phyloP scores from a whole-genome alignment of 164 flowering plant genomes.

The Buxus sempervirens region DNA sequence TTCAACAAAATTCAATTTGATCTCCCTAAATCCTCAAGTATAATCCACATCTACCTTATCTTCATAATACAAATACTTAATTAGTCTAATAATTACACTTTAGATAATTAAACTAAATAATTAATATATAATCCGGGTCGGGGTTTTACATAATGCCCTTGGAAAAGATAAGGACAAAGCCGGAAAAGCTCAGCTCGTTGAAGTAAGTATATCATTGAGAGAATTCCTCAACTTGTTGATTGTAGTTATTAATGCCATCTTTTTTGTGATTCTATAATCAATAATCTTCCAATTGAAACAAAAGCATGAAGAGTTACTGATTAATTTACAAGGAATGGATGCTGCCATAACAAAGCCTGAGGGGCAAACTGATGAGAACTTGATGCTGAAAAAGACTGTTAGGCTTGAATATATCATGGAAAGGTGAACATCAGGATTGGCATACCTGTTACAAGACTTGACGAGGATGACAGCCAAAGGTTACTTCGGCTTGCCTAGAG shows the following conservation, averaged over 20 bases:
- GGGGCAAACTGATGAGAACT: conserved; percentile 44
- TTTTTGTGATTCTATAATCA: no score
- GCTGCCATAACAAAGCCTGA: conserved; percentile 64
- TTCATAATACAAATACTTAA: no score
- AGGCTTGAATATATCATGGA: conserved; percentile 84
- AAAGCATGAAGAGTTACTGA: conserved; percentile 58
- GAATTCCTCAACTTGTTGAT: no score
- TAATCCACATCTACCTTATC: no score
- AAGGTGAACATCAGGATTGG: conserved; percentile 96
- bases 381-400: conserved; percentile 75
- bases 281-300: conserved; percentile 62
- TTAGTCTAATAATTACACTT: no score
- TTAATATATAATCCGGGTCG: no score
- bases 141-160: no score
- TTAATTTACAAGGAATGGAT: conserved; percentile 65
- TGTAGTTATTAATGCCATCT: no score
- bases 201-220: conserved; percentile 37
- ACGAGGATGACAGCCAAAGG: conserved; percentile 72
- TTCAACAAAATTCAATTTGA: no score
- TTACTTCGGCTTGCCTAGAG: conserved; percentile 73
- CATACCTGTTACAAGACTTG: conserved; percentile 82
- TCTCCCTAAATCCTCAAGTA: no score
- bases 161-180: conserved; percentile 94
- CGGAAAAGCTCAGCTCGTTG: no score
- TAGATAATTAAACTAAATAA: no score